A percentile compares a stretch with the other conserved stretches of the same genome.
phyloP scores from a whole-genome alignment of 2,329 filamentous ascomycete species.

The Penicillium sp. region DNA sequence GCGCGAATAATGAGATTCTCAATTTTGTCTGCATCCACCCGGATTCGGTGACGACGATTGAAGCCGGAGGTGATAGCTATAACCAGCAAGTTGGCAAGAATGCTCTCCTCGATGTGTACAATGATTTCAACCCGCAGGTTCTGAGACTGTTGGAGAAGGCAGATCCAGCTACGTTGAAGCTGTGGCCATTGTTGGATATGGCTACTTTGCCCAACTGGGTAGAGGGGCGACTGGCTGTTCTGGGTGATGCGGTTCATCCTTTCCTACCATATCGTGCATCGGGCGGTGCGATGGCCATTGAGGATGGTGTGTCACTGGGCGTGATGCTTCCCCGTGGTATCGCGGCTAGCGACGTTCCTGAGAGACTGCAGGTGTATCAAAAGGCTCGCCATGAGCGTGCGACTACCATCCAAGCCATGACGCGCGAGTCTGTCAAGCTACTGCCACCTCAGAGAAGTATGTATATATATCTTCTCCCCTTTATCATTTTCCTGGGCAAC shows the following conservation, averaged over 20 bases:
- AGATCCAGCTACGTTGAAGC: slow-evolving; percentile 53
- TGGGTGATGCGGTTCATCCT: slow-evolving; percentile 72
- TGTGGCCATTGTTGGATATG: slow-evolving; percentile 68
- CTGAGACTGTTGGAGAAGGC: slow-evolving; percentile 43
- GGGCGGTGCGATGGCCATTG: slow-evolving; percentile 67
- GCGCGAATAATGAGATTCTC: slow-evolving; percentile 50
- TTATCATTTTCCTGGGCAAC: background rate
- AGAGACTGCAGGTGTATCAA: slow-evolving; percentile 64
- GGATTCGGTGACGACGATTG: slow-evolving; percentile 35
- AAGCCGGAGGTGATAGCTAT: slow-evolving; percentile 44
- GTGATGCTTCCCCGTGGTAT: slow-evolving; percentile 59
- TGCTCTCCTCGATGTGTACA: slow-evolving; percentile 28
- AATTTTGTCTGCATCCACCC: slow-evolving; percentile 62
- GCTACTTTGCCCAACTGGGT: slow-evolving; percentile 60
- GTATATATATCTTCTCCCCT: slow-evolving; percentile 1
- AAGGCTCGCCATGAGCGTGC: slow-evolving; percentile 62
- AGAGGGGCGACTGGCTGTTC: slow-evolving; percentile 57
- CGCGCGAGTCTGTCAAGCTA: slow-evolving; percentile 47
- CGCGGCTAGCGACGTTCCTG: slow-evolving; percentile 51
- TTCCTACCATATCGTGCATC: slow-evolving; percentile 68
- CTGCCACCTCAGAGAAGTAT: slow-evolving; percentile 22
- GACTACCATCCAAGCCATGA: slow-evolving; percentile 60
- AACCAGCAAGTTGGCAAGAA: slow-evolving; percentile 31
- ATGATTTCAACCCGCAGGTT: slow-evolving; percentile 50
- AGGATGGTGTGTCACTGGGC: slow-evolving; percentile 65